phyloP scores from a whole-genome alignment of 202 grass and related monocot genomes.

The Elaeis oleifera region DNA sequence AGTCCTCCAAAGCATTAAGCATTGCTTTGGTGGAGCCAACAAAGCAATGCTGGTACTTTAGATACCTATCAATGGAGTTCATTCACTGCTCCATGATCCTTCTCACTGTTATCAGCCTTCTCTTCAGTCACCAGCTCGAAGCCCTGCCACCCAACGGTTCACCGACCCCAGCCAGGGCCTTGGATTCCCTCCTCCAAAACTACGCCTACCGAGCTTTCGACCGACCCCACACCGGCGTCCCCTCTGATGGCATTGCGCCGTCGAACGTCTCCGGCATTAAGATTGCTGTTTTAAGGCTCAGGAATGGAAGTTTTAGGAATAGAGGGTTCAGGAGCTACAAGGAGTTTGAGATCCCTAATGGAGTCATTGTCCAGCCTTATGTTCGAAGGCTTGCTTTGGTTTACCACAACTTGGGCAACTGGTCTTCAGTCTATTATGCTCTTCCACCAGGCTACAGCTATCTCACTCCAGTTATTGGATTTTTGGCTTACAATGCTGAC shows the following conservation, averaged over 20 bases:
- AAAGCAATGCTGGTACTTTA: too few relatives aligned
- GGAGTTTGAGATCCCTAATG: constrained; percentile 47
- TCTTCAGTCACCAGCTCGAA: constrained; percentile 14
- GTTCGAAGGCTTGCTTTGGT: constrained; percentile 64
- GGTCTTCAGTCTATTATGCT: constrained; percentile 53
- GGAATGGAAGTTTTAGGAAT: constrained; percentile 61
- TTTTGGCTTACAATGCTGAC: constrained; percentile 60
- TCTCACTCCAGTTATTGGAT: constrained; percentile 61
- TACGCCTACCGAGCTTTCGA: constrained; percentile 48
- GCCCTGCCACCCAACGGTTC: constrained; percentile 12
- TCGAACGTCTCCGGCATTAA: constrained; percentile 45
- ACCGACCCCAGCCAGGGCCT: constrained; percentile 24
- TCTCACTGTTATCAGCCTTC: constrained; percentile 30
- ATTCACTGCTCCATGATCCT: constrained; percentile 21
- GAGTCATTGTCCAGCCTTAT: constrained; percentile 51
- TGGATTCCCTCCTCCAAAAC: constrained; percentile 63
- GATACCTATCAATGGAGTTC: constrained; percentile 34
- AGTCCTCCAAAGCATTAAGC: too few relatives aligned
- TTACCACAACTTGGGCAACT: constrained; percentile 58
- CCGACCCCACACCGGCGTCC: constrained; percentile 49
- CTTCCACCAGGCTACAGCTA: constrained; percentile 53
- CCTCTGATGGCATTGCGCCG: constrained; percentile 48
- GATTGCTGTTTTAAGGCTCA: constrained; percentile 52
- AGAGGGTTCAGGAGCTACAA: constrained; percentile 38
- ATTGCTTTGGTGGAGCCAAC: too few relatives aligned